phyloP scores from a whole-genome alignment of 495 filamentous ascomycete species.

The Lasiosphaeriaceae sp. region DNA sequence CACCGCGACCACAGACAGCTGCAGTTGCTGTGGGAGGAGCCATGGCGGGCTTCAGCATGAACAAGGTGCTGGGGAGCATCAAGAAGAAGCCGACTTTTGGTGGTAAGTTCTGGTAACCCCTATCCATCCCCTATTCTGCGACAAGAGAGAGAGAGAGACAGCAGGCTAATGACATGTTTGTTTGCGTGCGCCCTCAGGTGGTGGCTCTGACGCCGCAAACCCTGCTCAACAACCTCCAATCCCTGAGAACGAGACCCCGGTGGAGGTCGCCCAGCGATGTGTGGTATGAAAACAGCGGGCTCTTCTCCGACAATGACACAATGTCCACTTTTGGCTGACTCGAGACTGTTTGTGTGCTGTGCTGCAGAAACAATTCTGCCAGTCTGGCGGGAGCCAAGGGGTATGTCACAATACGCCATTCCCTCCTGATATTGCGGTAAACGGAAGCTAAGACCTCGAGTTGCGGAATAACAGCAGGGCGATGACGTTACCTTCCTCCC shows the following conservation, averaged over 20 bases:
- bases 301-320: slow-evolving; percentile 2
- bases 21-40: neutral
- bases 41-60: slow-evolving; percentile 53
- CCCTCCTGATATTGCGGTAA: too few species aligned
- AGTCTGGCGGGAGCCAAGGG: slow-evolving; percentile 61
- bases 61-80: slow-evolving; percentile 52
- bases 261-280: slow-evolving; percentile 51
- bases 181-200: slow-evolving; percentile 3
- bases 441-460: too few species aligned
- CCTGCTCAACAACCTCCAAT: slow-evolving; percentile 22
- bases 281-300: slow-evolving; percentile 38
- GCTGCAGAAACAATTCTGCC: slow-evolving; percentile 63
- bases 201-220: slow-evolving; percentile 12
- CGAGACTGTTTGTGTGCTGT: neutral
- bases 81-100: slow-evolving; percentile 39
- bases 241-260: slow-evolving; percentile 47
- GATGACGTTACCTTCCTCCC: slow-evolving; percentile 94
- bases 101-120: too few species aligned
- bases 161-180: neutral
- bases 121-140: too few species aligned
- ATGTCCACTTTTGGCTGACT: slow-evolving; percentile 13
- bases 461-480: too few species aligned
- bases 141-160: neutral
- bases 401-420: too few species aligned
- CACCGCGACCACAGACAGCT: neutral